Base-by-base conservation (phyloP, 2,329 filamentous ascomycete genomes). In the Cladosporium sp. region DNA sequence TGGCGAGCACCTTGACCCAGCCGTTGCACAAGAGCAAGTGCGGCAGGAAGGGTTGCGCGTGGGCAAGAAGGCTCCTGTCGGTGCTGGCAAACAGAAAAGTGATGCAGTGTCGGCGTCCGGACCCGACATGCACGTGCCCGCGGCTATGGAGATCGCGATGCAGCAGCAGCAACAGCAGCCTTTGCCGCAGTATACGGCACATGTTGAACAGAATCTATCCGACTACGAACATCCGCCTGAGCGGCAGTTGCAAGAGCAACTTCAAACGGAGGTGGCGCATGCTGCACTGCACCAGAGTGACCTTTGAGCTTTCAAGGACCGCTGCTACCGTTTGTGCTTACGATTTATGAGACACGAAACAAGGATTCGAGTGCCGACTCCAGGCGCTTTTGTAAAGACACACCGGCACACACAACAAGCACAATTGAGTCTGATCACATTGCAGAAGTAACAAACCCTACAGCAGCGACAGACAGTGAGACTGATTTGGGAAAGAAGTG, bases 1-100 rank as follows among this genome's bases (percentile, higher is more conserved):
- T 22, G 68, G 68, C 55, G 62, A 62, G 13, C 65, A 64, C 4
- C 62, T 70, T 15, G 68, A 70, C 50, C 53, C 53, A 7, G 53
- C 53, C 15, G 53, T 39, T 10, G 53, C 53, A 7, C 53, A 56
- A 36, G 53, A 56, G 42, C 42, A 49, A 40, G 53, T 56, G 20
- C 53, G 53, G 3, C 36, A 39, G 40, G 53, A 49, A 56, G 42
- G 32, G 4, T 32, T 56, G 8, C 22, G 34, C 24, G 35, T 47
- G 10, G 53, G 32, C 22, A 56, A 48, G 42, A 48, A 48, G 24
- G 13, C 53, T 5, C 12, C 37, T 34, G 25, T 12, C 19, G 13
- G 22, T 7, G 36, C 51, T 5, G 25, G 39, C n/a, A 45, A 15
- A 22, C 42, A n/a, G 17, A 25, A 44, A 8, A 15, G 5, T n/a